phyloP scores from a whole-genome alignment of 331 rosid genomes.

The Saraca asoca region DNA sequence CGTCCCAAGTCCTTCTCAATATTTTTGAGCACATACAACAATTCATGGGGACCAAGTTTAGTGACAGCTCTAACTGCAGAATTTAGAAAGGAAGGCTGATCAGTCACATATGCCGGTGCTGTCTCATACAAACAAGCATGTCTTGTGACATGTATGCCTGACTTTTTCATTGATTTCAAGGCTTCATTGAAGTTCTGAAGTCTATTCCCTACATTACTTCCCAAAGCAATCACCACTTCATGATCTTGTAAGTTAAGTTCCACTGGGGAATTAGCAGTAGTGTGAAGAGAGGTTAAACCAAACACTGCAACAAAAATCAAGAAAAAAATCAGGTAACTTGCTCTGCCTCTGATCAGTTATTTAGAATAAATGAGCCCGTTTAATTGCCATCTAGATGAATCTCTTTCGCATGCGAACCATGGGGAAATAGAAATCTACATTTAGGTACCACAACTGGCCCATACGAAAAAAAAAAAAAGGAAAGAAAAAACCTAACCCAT shows the following conservation, averaged over 20 bases:
- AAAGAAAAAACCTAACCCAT: neutral
- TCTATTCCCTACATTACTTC: slow-evolving; percentile 87
- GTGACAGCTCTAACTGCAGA: slow-evolving; percentile 84
- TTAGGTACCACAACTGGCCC: slow-evolving; percentile 11
- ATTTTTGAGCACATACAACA: slow-evolving; percentile 64
- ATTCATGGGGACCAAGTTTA: slow-evolving; percentile 83
- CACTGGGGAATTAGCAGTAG: slow-evolving; percentile 40
- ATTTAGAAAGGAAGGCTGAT: slow-evolving; percentile 81
- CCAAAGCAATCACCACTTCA: slow-evolving; percentile 91
- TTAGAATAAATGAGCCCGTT: slow-evolving; percentile 9
- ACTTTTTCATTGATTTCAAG: slow-evolving; percentile 65
- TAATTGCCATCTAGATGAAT: neutral
- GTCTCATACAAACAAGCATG: slow-evolving; percentile 90
- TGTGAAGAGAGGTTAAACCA: slow-evolving; percentile 44
- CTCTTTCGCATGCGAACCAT: neutral
- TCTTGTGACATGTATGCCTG: slow-evolving; percentile 69
- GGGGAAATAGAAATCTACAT: neutral
- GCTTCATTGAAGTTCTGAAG: slow-evolving; percentile 76
- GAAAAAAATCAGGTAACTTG: slow-evolving; percentile 28
- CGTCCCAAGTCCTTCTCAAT: slow-evolving; percentile 81
- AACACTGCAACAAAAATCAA: slow-evolving; percentile 47
- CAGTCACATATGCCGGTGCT: slow-evolving; percentile 81
- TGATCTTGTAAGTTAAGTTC: slow-evolving; percentile 73
- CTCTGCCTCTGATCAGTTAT: slow-evolving; percentile 14
- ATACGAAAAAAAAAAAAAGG: too few relatives aligned